A percentile compares a stretch with the other conserved stretches of the same genome.
Evolutionary conservation across 139 green algal genomes (phyloP).

Genomic region (Closterium sp.): DNA sequence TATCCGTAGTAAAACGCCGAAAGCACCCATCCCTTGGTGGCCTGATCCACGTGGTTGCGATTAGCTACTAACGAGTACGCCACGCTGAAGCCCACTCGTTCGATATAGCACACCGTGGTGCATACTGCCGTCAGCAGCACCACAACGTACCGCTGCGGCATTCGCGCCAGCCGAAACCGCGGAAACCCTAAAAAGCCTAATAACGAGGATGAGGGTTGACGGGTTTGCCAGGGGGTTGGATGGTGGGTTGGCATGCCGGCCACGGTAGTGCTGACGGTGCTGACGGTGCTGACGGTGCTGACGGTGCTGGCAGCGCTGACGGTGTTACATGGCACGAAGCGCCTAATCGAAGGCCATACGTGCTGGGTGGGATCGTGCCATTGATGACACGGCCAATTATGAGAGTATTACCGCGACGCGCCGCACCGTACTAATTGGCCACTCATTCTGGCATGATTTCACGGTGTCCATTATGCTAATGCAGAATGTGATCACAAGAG

Average conservation of each 20-base stretch:
- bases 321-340: background rate
- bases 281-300: background rate
- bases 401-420: no score
- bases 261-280: background rate
- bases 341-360: background rate
- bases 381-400: no score
- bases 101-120: conserved; percentile 85
- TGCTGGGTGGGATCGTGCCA: background rate
- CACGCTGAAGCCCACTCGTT: conserved; percentile 93
- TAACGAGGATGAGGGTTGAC: background rate
- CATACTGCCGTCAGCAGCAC: conserved; percentile 67
- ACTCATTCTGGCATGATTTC: no score
- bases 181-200: background rate
- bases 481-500: no score
- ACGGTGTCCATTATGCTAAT: no score
- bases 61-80: conserved; percentile 82
- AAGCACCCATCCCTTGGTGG: conserved; percentile 79
- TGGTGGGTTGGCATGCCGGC: background rate
- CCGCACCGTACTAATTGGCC: no score
- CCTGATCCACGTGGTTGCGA: conserved; percentile 53
- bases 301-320: background rate
- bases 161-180: background rate
- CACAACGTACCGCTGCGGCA: conserved; percentile 36
- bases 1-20: conserved; percentile 97
- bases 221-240: background rate